Evolutionary conservation across 192 early-diverging fungal species (phyloP), one percentile per base, ranked within the genome.

Genomic region (Chytriomyces sp.): DNA sequence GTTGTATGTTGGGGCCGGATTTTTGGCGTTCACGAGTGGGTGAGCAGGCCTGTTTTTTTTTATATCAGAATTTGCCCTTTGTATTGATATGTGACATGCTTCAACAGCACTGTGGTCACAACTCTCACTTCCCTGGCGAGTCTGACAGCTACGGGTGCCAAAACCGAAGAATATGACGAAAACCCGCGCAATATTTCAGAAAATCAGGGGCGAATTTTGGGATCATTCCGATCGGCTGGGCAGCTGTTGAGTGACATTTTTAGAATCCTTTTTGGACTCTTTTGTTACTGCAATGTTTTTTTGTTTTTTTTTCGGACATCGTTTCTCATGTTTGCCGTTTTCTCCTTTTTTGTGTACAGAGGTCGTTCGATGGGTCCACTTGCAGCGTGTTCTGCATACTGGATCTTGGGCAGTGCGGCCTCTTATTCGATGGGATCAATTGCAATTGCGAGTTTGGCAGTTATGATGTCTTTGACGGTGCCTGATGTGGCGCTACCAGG

Each of bases 311-410:
- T 47, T 0, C 53, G 3, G 53, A 57, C 20, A 13, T 20, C 3
- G 53, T 35, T 35, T 35, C 35, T 35, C 35, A 35, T 35, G 2
- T 35, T 35, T 35, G 3, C 35, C 35, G 35, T 35, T 35, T 35
- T 35, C 4, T 35, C 4, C 28, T 57, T 57, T 1, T 57, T 57
- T 1, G 53, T 13, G 20, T 9, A 59, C 69, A 71, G 69, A 10
- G 97, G 97, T 28, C 86, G 97, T 28, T 89, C 94, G 0, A 67
- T 93, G 48, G 97, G 97, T 6, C 96, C 97, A 0, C 80, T 99
- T 61, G 89, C 92, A 61, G 93, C 93, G 0, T 97, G 96, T 84
- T 86, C 89, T 9, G 78, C 90, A 9, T 99, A 98, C 81, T 99
- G 95, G 96, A 71, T 86, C 23, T 53, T 85, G 10, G 87, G 87